These are phyloP conservation scores for Rosa lucieae DNA, from an alignment of 306 rosid species.

Conservation along the genomic window DNA sequence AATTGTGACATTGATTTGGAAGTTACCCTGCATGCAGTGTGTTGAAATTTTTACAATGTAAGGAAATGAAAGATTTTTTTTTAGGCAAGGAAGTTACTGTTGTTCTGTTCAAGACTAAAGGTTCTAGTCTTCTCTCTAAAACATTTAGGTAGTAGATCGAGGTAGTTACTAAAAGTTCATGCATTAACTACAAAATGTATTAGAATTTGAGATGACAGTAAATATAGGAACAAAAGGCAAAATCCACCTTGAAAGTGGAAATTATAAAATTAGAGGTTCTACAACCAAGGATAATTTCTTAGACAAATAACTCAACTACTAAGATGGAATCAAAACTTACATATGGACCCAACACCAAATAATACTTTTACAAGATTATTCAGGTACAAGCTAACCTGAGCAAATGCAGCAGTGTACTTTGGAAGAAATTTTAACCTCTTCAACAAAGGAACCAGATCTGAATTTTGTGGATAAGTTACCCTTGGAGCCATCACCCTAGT, in stretches of 20 bases:
- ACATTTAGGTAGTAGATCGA: not conserved
- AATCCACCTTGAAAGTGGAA: not conserved
- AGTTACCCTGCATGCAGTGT: too few species aligned
- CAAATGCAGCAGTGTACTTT: conserved; percentile 63
- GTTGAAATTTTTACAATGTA: too few species aligned
- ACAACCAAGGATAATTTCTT: not conserved
- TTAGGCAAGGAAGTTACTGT: not conserved
- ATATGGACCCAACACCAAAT: not conserved
- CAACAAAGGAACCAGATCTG: conserved; percentile 85
- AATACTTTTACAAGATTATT: conserved; percentile 2
- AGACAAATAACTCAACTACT: not conserved
- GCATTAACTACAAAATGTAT: too few species aligned
- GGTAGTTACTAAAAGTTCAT: too few species aligned
- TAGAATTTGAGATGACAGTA: too few species aligned
- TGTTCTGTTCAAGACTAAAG: not conserved
- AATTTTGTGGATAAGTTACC: conserved; percentile 73
- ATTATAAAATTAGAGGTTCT: not conserved
- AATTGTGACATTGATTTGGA: too few species aligned
- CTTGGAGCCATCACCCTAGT: conserved; percentile 85
- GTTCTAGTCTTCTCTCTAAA: not conserved
- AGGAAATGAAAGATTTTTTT: too few species aligned
- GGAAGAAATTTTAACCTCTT: conserved; percentile 62
- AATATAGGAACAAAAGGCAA: not conserved
- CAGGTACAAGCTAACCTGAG: conserved; percentile 66
- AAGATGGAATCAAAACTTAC: too few species aligned